These are phyloP conservation scores for Didymella lethalis DNA, from an alignment of 2,329 filamentous ascomycete genomes.

Conservation along the genomic window DNA sequence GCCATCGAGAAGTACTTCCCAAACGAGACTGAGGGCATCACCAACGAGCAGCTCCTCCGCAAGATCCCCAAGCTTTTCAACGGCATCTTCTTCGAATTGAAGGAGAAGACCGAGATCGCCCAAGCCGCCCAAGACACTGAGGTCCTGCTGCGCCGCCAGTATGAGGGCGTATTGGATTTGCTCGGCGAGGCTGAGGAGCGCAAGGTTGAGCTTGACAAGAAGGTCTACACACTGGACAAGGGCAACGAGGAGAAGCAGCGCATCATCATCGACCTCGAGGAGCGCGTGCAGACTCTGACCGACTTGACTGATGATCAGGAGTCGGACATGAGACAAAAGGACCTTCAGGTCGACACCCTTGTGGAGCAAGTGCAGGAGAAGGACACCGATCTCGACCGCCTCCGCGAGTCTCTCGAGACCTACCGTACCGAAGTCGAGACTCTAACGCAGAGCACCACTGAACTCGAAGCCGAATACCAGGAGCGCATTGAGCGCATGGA, in stretches of 20 bases:
- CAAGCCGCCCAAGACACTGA: slow-evolving; percentile 48
- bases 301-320: slow-evolving; percentile 47
- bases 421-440: slow-evolving; percentile 52
- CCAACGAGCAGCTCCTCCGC: slow-evolving; percentile 51
- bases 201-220: slow-evolving; percentile 47
- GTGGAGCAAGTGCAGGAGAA: slow-evolving; percentile 44
- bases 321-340: slow-evolving; percentile 42
- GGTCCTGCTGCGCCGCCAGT: slow-evolving; percentile 49
- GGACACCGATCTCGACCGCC: slow-evolving; percentile 46
- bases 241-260: slow-evolving; percentile 50
- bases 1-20: slow-evolving; percentile 54
- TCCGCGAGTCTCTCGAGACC: slow-evolving; percentile 50
- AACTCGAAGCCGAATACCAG: slow-evolving; percentile 52
- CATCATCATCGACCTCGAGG: slow-evolving; percentile 50
- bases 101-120: slow-evolving; percentile 39
- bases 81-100: slow-evolving; percentile 47
- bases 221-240: slow-evolving; percentile 49
- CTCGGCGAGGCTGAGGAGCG: slow-evolving; percentile 46
- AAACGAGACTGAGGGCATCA: slow-evolving; percentile 46
- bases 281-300: slow-evolving; percentile 36
- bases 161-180: slow-evolving; percentile 39
- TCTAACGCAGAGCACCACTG: slow-evolving; percentile 48
- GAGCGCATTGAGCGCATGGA: slow-evolving; percentile 51
- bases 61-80: slow-evolving; percentile 50
- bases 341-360: slow-evolving; percentile 40